Evolutionary conservation across 352 stramenopile species (phyloP).

Genomic region (Phytophthora megakarya): DNA sequence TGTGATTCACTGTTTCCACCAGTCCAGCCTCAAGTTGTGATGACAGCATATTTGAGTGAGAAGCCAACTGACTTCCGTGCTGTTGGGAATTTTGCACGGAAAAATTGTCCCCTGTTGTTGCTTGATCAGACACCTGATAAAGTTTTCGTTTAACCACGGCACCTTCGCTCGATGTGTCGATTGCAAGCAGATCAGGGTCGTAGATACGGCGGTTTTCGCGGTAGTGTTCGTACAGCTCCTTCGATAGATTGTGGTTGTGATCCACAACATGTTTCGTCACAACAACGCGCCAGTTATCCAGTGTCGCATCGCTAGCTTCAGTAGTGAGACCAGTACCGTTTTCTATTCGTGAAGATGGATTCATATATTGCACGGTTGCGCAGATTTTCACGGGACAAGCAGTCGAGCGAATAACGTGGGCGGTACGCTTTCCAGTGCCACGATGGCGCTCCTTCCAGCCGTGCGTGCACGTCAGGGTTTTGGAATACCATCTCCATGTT

Average conservation of each 20-base stretch:
- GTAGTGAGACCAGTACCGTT: not conserved
- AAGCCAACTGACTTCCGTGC: conserved; percentile 3
- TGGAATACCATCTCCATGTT: conserved; percentile 81
- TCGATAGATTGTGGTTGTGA: conserved; percentile 84
- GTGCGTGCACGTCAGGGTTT: conserved; percentile 80
- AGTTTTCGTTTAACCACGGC: conserved; percentile 34
- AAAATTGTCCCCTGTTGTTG: not conserved
- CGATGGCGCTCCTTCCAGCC: conserved; percentile 82
- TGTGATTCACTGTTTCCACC: conserved; percentile 29
- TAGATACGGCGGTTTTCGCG: conserved; percentile 82
- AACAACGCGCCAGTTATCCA: conserved; percentile 60
- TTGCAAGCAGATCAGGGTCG: conserved; percentile 67
- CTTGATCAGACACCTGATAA: conserved; percentile 3
- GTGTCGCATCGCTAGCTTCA: not conserved
- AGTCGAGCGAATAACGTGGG: conserved; percentile 69
- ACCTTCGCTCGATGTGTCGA: conserved; percentile 48
- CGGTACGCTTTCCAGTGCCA: conserved; percentile 64
- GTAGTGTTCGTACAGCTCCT: conserved; percentile 75
- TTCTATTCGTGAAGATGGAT: conserved; percentile 10
- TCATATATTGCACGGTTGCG: conserved; percentile 67
- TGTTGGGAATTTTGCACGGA: conserved; percentile 3
- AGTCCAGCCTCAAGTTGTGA: conserved; percentile 32
- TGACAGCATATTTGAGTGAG: conserved; percentile 16
- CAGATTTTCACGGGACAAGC: conserved; percentile 81
- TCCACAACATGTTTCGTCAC: conserved; percentile 78